These are phyloP conservation scores for Arachnomyces sp. DNA, from an alignment of 2,329 filamentous ascomycete genomes.

Conservation along the genomic window DNA sequence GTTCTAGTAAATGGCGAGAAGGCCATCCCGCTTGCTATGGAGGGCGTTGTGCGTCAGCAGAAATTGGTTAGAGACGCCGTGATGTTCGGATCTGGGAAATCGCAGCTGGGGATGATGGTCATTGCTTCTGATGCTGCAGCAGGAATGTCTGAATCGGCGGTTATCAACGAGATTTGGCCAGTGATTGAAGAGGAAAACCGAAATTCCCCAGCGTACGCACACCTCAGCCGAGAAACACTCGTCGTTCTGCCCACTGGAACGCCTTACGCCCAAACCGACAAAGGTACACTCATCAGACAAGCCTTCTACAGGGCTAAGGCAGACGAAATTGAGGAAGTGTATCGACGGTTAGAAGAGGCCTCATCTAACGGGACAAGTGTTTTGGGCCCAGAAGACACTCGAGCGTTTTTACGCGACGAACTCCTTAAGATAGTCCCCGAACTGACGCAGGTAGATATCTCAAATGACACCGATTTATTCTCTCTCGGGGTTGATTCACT, in stretches of 20 bases:
- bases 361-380: slow-evolving; percentile 9
- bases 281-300: slow-evolving; percentile 49
- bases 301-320: slow-evolving; percentile 44
- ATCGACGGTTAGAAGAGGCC: slow-evolving; percentile 16
- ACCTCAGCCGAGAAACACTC: slow-evolving; percentile 47
- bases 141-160: slow-evolving; percentile 35
- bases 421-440: slow-evolving; percentile 17
- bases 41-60: slow-evolving; percentile 47
- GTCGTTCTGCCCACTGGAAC: slow-evolving; percentile 39
- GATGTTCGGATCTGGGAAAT: slow-evolving; percentile 48
- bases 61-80: slow-evolving; percentile 48
- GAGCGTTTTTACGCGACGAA: not conserved
- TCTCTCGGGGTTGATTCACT: slow-evolving; percentile 50
- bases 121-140: slow-evolving; percentile 41
- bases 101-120: slow-evolving; percentile 47
- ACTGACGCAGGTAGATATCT: slow-evolving; percentile 20
- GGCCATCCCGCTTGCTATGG: slow-evolving; percentile 41
- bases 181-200: slow-evolving; percentile 45
- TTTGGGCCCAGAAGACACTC: slow-evolving; percentile 9
- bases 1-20: slow-evolving; percentile 45
- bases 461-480: slow-evolving; percentile 50
- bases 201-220: slow-evolving; percentile 44
- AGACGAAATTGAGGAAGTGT: slow-evolving; percentile 40
- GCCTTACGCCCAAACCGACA: slow-evolving; percentile 46
- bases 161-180: slow-evolving; percentile 43